Conservation (phyloP, 768 basidiomycete species). For the Russula griseocarnosa region DNA sequence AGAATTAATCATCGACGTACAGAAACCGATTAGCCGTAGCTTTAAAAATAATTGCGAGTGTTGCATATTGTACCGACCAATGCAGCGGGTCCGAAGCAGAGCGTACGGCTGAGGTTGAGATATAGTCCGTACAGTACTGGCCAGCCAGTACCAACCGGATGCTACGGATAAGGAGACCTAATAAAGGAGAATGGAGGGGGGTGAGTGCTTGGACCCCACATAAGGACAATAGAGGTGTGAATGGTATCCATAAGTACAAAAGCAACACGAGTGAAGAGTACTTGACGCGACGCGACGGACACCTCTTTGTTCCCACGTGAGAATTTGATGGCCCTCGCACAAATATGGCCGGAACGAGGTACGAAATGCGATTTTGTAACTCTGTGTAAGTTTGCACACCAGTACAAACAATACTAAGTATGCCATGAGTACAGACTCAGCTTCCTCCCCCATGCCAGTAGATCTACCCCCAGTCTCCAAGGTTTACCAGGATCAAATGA, state of each 20-base stretch:
- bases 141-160: constrained; percentile 22
- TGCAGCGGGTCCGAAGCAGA: neutral
- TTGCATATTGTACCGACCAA: constrained; percentile 26
- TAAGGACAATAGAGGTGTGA: constrained; percentile 14
- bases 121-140: constrained; percentile 15
- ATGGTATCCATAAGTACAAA: neutral
- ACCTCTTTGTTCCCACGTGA: constrained; percentile 6
- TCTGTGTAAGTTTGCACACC: no score
- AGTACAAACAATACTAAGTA: no score
- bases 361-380: no score
- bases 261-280: neutral
- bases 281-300: no score
- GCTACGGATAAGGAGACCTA: neutral
- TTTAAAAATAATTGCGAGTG: constrained; percentile 30
- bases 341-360: no score
- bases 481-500: no score
- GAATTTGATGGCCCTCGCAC: neutral
- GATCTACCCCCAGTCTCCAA: no score
- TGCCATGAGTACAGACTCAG: no score
- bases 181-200: neutral
- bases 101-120: neutral
- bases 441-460: no score
- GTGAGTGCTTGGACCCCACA: constrained; percentile 1
- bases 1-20: constrained; percentile 26
- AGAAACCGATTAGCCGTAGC: constrained; percentile 30